Evolutionary conservation across 2,329 filamentous ascomycete species (phyloP).

Genomic region (Huntiella savannae): DNA sequence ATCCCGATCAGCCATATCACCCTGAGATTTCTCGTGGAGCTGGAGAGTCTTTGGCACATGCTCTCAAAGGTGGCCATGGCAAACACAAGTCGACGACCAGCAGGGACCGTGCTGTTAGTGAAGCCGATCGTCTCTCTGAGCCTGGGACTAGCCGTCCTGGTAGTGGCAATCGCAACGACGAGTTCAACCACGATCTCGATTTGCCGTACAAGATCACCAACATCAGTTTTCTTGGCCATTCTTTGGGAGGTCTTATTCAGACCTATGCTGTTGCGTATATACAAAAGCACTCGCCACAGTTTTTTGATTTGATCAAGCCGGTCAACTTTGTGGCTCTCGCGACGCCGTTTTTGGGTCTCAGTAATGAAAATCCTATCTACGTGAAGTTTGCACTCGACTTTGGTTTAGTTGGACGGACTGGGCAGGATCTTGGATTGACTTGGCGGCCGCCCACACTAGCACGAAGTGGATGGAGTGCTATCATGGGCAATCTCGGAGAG

Average conservation of each 20-base stretch:
- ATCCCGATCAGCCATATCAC: conserved; percentile 78
- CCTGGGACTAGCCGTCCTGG: too few relatives aligned
- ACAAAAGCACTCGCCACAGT: conserved; percentile 80
- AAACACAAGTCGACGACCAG: not conserved
- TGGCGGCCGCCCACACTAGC: conserved; percentile 81
- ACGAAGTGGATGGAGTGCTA: conserved; percentile 69
- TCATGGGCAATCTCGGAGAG: conserved; percentile 65
- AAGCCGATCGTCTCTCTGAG: too few relatives aligned
- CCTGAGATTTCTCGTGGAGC: conserved; percentile 36
- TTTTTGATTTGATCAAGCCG: conserved; percentile 71
- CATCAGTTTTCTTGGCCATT: conserved; percentile 89
- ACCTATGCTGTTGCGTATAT: conserved; percentile 94
- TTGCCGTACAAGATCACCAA: conserved; percentile 65
- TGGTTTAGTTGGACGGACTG: conserved; percentile 85
- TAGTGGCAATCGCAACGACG: conserved; percentile 17
- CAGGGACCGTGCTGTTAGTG: not conserved
- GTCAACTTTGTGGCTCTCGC: conserved; percentile 83
- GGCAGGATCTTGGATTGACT: conserved; percentile 82
- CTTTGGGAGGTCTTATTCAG: conserved; percentile 73
- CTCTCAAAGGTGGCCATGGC: conserved; percentile 20
- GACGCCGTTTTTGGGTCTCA: conserved; percentile 73
- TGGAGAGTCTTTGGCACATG: conserved; percentile 24
- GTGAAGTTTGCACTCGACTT: conserved; percentile 95
- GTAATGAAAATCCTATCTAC: conserved; percentile 94
- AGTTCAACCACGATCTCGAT: conserved; percentile 7